Evolutionary conservation across 176 grass and related monocot genomes (phyloP), one percentile per base, ranked within the genome.

Genomic region (Oryza glumipatula): DNA sequence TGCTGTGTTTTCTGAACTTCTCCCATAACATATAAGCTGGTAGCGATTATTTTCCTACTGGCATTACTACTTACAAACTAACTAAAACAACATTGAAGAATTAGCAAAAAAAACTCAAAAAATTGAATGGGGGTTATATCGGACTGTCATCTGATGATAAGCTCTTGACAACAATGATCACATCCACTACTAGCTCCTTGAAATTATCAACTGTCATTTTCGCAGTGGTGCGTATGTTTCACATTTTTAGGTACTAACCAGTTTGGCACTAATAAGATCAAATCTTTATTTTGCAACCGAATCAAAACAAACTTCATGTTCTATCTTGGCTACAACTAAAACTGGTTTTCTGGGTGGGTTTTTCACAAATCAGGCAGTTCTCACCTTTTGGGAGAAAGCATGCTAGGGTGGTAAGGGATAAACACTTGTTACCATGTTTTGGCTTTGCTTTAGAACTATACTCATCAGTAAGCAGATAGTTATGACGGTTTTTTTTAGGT

Each of bases 261-360:
- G 9, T 65, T 74, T 73, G 74, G 36, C 67, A 70, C 3, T 23
- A 46, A 43, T 28, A 60, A 3, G 3, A 85, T 30, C 7, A 30
- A 71, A 60, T 22, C 46, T 74, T 22, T 69, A 52, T 51, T 28
- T 52, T 60, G 48, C 12, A 45, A 60, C 36, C 10, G 23, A 33
- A 84, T 84, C 51, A 76, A 84, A 76, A 24, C 67, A 76, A 65
- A 65, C 73, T 76, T 67, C 38, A 28, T 54, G 56, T 86, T 63
- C 54, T 11, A 80, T 24, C 76, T 65, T 73, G 48, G 76, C 61
- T 48, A 67, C 22, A 81, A 68, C 46, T 48, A 56, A 16, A 81
- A 68, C n/a, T 49, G 16, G 22, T 79, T 23, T 61, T 65, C 11
- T 87, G 10, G 12, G 4, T 66, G 14, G 36, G 19, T 68, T 47